phyloP scores from a whole-genome alignment of 768 basidiomycete species.

The Lyophyllum atratum region DNA sequence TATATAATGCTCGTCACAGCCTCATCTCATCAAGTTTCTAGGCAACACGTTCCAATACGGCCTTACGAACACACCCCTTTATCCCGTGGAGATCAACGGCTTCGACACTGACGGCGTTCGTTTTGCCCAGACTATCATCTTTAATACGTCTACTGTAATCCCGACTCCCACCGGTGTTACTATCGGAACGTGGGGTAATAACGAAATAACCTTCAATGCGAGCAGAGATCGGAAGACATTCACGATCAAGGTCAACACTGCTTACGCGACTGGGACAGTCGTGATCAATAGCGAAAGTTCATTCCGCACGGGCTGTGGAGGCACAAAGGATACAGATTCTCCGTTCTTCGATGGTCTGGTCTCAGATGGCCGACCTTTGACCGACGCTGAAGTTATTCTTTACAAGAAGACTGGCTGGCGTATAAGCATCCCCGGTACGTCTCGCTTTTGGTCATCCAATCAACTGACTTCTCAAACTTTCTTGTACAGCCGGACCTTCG shows the following conservation, averaged over 20 bases:
- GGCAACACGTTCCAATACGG: conserved; percentile 18
- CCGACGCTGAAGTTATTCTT: conserved; percentile 11
- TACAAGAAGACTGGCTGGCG: conserved; percentile 17
- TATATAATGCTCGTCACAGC: neutral
- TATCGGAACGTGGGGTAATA: conserved; percentile 11
- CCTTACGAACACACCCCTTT: conserved; percentile 10
- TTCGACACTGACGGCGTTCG: conserved; percentile 14
- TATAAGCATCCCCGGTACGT: conserved; percentile 11
- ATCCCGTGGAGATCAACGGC: conserved; percentile 13
- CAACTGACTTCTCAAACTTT: neutral
- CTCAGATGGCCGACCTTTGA: conserved; percentile 11
- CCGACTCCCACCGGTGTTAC: conserved; percentile 1
- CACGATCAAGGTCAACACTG: conserved; percentile 9
- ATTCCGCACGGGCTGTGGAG: conserved; percentile 15
- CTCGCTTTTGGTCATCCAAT: neutral
- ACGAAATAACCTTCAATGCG: conserved; percentile 7
- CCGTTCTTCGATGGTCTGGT: conserved; percentile 15
- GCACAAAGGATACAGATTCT: conserved; percentile 3
- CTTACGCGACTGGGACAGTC: conserved; percentile 8
- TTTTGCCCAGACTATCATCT: conserved; percentile 9
- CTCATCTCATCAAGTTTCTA: neutral
- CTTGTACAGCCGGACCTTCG: conserved; percentile 7
- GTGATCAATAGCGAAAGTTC: conserved; percentile 9
- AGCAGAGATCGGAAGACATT: conserved; percentile 5
- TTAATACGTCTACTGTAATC: conserved; percentile 11